These are phyloP conservation scores for Eucalyptus camaldulensis DNA, from an alignment of 345 rosid genomes.

Conservation along the genomic window DNA sequence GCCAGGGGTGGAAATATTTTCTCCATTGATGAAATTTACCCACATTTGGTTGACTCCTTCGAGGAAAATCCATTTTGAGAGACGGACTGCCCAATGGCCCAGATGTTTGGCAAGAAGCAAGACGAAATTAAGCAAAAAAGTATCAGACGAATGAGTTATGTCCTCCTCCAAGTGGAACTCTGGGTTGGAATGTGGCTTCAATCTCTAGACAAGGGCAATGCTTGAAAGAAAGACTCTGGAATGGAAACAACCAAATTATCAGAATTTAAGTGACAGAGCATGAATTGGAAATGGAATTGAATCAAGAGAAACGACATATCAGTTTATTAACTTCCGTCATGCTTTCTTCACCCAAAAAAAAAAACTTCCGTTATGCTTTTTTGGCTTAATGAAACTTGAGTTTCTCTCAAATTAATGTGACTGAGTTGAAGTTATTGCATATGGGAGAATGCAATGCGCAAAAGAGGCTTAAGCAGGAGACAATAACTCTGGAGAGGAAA, in stretches of 20 bases:
- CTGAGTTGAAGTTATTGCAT: background rate
- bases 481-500: background rate
- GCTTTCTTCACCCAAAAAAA: background rate
- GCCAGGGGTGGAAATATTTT: background rate
- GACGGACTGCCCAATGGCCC: background rate
- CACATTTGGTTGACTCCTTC: background rate
- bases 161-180: constrained; percentile 85
- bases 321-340: background rate
- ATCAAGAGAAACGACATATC: background rate
- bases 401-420: background rate
- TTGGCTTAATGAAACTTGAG: background rate
- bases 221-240: constrained; percentile 68
- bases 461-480: background rate
- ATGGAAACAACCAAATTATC: background rate
- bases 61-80: background rate
- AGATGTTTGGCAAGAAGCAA: background rate
- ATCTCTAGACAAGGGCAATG: constrained; percentile 45
- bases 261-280: background rate
- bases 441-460: background rate
- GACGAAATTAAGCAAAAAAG: background rate
- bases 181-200: constrained; percentile 54
- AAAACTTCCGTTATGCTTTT: background rate
- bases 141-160: constrained; percentile 43
- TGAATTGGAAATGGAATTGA: background rate
- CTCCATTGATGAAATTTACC: background rate